phyloP scores from a whole-genome alignment of 192 early-diverging fungal species.

The Umbelopsis sp. region DNA sequence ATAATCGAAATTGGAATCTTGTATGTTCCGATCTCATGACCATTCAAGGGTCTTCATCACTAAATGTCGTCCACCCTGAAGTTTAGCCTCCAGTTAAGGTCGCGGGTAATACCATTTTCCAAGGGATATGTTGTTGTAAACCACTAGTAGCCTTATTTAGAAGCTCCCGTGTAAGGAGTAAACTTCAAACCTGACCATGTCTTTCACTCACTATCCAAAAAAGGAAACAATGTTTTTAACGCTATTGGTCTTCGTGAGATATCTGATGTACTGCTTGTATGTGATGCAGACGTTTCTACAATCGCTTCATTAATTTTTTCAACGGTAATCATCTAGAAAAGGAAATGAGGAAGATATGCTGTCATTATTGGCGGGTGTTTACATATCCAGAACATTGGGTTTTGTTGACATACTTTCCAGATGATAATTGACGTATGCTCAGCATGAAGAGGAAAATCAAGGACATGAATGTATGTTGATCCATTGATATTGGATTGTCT shows the following conservation, averaged over 20 bases:
- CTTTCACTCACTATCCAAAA: background rate
- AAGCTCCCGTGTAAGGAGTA: background rate
- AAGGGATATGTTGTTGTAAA: background rate
- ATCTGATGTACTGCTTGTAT: background rate
- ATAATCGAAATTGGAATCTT: background rate
- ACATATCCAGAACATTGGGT: no score
- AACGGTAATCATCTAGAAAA: background rate
- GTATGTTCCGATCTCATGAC: background rate
- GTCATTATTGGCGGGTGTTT: background rate
- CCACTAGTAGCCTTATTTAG: background rate
- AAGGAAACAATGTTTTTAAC: background rate
- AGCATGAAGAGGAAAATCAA: no score
- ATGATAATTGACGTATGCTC: no score
- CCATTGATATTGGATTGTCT: no score
- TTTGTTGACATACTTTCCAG: no score
- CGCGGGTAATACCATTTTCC: background rate
- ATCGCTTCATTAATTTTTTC: background rate
- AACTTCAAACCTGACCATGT: no score
- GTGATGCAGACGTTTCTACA: background rate
- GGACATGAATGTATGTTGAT: no score
- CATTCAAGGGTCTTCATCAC: slow-evolving; percentile 10
- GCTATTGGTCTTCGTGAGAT: background rate
- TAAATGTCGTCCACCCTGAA: background rate
- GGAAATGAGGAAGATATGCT: background rate
- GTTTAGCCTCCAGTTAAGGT: background rate